These are phyloP conservation scores for Silene conica DNA, from an alignment of 148 eudicot species.

Conservation along the genomic window DNA sequence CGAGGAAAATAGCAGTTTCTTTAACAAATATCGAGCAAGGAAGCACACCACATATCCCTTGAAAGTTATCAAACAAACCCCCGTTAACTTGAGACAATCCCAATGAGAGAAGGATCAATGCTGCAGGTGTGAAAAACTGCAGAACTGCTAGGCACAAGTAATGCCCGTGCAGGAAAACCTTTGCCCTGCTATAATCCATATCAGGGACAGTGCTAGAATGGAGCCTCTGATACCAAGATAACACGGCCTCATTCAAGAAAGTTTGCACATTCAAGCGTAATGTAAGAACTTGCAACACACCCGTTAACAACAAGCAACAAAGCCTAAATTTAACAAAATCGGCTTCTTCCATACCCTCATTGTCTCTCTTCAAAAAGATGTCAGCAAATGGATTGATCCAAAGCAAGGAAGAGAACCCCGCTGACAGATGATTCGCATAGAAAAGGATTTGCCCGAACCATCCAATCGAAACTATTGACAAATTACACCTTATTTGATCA, in stretches of 20 bases:
- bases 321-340: slow-evolving; percentile 58
- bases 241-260: slow-evolving; percentile 81
- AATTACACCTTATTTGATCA: slow-evolving; percentile 73
- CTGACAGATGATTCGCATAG: slow-evolving; percentile 47
- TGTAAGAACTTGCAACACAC: slow-evolving; percentile 50
- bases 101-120: slow-evolving; percentile 58
- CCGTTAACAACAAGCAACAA: slow-evolving; percentile 52
- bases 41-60: slow-evolving; percentile 34
- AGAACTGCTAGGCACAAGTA: slow-evolving; percentile 61
- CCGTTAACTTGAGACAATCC: slow-evolving; percentile 66
- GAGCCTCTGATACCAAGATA: slow-evolving; percentile 91
- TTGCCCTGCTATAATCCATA: slow-evolving; percentile 85
- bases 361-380: slow-evolving; percentile 48
- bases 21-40: slow-evolving; percentile 55
- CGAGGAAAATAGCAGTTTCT: slow-evolving; percentile 65
- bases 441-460: slow-evolving; percentile 65
- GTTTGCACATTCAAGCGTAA: slow-evolving; percentile 74
- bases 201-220: slow-evolving; percentile 92
- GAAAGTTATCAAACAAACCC: slow-evolving; percentile 39
- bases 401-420: slow-evolving; percentile 64
- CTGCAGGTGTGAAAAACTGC: slow-evolving; percentile 69
- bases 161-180: slow-evolving; percentile 91
- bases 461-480: slow-evolving; percentile 71
- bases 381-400: slow-evolving; percentile 79
- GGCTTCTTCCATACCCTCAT: slow-evolving; percentile 56